Evolutionary conservation across 352 stramenopile species (phyloP), one percentile per base, ranked within the genome.

Genomic region (Phytopythium mirpurense): DNA sequence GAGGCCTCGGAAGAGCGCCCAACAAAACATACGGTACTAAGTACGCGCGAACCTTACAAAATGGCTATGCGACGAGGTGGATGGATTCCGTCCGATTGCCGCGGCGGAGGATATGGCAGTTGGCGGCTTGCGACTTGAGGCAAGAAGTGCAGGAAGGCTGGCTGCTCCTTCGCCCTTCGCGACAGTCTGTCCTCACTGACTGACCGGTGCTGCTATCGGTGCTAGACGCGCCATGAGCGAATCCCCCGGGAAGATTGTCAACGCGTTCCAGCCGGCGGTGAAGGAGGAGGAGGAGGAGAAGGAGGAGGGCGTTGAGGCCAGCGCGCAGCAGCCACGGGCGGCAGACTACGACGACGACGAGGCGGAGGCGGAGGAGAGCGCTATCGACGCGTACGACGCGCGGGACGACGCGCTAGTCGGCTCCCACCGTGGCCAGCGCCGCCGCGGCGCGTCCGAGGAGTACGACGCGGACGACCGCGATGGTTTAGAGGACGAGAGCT

Each of bases 351-450:
- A 16, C 16, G 3, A 3, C 3, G 45, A 24, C 16, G 45, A 38
- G 9, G 27, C 16, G 19, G 44, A 14, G 42, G 42, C 4, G 43
- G 43, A 51, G 9, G 45, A 27, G 27, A 51, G 45, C 45, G 68
- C 45, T 49, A 71, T 71, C 41, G 66, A 75, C 38, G 67, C 56
- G 41, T 72, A 71, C 36, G 60, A 69, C 31, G 54, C 56, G 11
- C 54, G 59, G 5, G 68, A 62, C 42, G 55, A 65, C 43, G 45
- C 36, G n/a, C 23, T 19, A 34, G 49, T 37, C 6, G 37, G 21
- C 0, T 16, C 19, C 12, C 38, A n/a, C 9, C 38, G 16, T 6
- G 23, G 7, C 8, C 35, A 24, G 34, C 38, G 34, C 29, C 32
- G 60, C 59, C 62, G 65, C 19, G 55, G 53, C 34, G 47, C 29